Base-by-base conservation (phyloP, 2,329 filamentous ascomycete genomes). In the Apiospora hydei region DNA sequence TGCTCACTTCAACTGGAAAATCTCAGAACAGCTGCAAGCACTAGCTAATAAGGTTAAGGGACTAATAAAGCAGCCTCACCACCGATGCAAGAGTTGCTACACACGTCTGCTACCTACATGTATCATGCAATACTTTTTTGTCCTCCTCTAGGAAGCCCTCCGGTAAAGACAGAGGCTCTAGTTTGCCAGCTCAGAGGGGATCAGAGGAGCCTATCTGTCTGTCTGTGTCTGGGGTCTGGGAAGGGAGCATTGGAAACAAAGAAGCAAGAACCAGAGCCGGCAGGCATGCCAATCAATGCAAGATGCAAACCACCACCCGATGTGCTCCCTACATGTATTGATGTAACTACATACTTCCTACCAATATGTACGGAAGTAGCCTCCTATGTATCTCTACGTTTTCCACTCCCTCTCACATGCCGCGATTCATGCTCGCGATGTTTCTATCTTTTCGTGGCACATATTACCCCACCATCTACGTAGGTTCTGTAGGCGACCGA, bases 11-110 rank as follows among this genome's bases (percentile, higher is more conserved):
- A 38, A 61, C 38, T 61, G 57, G 57, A 64, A 64, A 64, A 64
- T 64, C 34, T 64, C 57, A 64, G 57, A 64, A 64, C 57, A 64
- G 57, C 57, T 64, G 57, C 57, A 64, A 64, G 57, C 57, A 64
- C 57, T 64, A 64, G 11, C 18, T 64, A 64, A 64, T 41, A 64
- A 64, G 57, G 57, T 64, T 64, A 57, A 34, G 34, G n/a, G 11
- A n/a, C 57, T 64, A 61, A 38, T 64, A 61, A 38, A 41, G 30
- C 57, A 64, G 57, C 57, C 18, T 64, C 57, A 61, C 26, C 30
- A 41, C 57, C 34, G 34, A 64, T n/a, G 18, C 21, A 38, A 41
- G 21, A 21, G 24, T 64, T 41, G 34, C 11, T 41, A 64, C 57
- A 64, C 57, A 41, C 38, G 30, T 10, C 30, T 64, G 18, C 13